Conservation (phyloP, 116 monocot species). For the Papilionanthe hybrid region DNA sequence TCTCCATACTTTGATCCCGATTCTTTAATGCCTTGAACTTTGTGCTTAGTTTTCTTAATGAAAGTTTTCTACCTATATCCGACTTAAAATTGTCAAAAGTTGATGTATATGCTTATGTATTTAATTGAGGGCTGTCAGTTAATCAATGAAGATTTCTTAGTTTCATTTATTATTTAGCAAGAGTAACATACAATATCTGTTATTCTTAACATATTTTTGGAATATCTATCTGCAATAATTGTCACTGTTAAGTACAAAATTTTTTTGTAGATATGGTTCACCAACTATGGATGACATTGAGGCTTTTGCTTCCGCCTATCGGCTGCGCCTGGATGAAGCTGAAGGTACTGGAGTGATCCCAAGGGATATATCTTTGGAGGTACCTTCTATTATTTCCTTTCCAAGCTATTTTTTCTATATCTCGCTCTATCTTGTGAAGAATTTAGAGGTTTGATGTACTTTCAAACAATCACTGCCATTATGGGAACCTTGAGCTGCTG, state of each 20-base stretch:
- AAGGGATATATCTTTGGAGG: conserved; percentile 62
- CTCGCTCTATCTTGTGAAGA: not conserved
- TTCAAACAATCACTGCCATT: not conserved
- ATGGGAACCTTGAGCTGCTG: not conserved
- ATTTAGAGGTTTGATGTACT: not conserved
- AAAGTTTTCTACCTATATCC: not conserved
- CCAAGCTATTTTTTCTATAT: not conserved
- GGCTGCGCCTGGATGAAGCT: conserved; percentile 62
- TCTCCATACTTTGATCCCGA: too few relatives aligned
- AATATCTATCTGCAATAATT: not conserved
- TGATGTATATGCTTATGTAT: not conserved
- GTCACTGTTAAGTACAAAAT: not conserved
- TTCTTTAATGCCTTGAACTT: too few relatives aligned
- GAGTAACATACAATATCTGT: not conserved
- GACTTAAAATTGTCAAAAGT: not conserved
- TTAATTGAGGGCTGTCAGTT: not conserved
- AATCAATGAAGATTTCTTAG: not conserved
- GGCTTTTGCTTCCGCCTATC: conserved; percentile 67
- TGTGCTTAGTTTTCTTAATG: not conserved
- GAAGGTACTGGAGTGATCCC: conserved; percentile 51
- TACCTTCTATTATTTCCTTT: conserved; percentile 10
- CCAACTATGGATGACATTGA: conserved; percentile 81
- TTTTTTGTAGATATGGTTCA: conserved; percentile 79
- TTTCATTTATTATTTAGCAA: not conserved
- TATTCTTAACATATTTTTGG: not conserved